These are phyloP conservation scores for Trichoderma oligosporum DNA, from an alignment of 2,329 filamentous ascomycete genomes.

Conservation along the genomic window DNA sequence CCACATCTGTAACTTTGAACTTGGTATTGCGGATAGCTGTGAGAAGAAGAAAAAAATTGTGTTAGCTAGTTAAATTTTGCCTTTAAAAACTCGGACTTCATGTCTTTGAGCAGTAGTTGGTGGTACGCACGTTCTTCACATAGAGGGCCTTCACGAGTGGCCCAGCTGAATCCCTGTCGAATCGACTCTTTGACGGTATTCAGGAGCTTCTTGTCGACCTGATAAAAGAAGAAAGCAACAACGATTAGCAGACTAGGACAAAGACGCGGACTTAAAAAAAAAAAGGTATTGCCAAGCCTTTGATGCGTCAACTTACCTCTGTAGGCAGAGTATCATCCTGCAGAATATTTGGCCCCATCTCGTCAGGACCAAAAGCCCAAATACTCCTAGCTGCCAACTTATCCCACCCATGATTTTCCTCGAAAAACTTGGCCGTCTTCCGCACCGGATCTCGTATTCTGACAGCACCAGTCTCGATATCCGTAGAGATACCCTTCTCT, in stretches of 20 bases:
- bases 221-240: not conserved
- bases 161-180: constrained; percentile 95
- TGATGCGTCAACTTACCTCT: constrained; percentile 55
- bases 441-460: constrained; percentile 89
- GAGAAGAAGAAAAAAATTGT: too few species aligned
- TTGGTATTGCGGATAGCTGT: constrained; percentile 93
- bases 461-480: constrained; percentile 88
- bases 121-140: constrained; percentile 86
- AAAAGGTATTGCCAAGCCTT: too few species aligned
- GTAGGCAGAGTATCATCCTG: constrained; percentile 94
- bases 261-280: not conserved
- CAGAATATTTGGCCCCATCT: constrained; percentile 89
- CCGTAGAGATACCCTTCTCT: constrained; percentile 88
- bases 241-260: not conserved
- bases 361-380: constrained; percentile 97
- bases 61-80: constrained; percentile 27
- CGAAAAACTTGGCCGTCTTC: constrained; percentile 94
- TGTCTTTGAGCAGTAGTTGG: too few species aligned
- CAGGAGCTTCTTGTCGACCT: constrained; percentile 88
- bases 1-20: constrained; percentile 90
- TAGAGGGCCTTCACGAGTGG: constrained; percentile 86
- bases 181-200: constrained; percentile 87
- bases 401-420: constrained; percentile 96
- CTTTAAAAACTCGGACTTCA: too few species aligned
- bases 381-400: constrained; percentile 90